Conservation (phyloP, 2,329 filamentous ascomycete genomes). For the Trichoderma brevicompactum region DNA sequence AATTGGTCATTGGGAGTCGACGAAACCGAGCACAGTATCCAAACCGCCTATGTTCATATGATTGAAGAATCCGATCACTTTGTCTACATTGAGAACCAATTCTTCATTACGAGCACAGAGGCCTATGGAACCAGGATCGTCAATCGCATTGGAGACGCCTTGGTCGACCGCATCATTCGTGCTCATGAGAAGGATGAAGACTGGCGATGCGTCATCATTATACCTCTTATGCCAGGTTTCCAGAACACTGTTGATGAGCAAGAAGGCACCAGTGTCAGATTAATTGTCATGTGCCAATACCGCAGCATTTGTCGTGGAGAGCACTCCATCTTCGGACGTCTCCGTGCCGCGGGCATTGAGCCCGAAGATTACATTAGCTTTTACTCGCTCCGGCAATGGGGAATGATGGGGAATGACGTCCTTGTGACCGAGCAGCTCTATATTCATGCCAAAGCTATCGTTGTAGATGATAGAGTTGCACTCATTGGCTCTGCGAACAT, state of each 20-base stretch:
- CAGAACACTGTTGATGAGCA: conserved; percentile 94
- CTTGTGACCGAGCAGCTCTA: conserved; percentile 96
- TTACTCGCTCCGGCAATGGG: conserved; percentile 91
- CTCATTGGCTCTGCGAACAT: conserved; percentile 98
- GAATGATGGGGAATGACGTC: conserved; percentile 81
- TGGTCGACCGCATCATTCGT: conserved; percentile 88
- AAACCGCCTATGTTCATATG: conserved; percentile 91
- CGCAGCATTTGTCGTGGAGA: conserved; percentile 94
- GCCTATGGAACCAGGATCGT: conserved; percentile 85
- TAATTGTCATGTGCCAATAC: conserved; percentile 98
- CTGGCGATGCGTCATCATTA: conserved; percentile 88
- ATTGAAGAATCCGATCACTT: conserved; percentile 96
- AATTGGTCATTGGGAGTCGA: conserved; percentile 92
- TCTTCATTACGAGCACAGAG: conserved; percentile 92
- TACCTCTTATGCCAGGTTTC: conserved; percentile 97
- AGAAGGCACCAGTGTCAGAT: conserved; percentile 88
- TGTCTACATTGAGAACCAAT: conserved; percentile 98
- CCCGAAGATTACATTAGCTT: conserved; percentile 96
- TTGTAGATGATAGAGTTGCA: conserved; percentile 90
- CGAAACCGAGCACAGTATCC: conserved; percentile 89
- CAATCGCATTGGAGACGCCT: conserved; percentile 91
- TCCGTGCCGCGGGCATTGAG: conserved; percentile 79
- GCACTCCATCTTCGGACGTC: conserved; percentile 85
- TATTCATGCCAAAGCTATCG: conserved; percentile 95
- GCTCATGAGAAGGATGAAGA: conserved; percentile 83